Evolutionary conservation across 176 grass and related monocot species (phyloP).

Genomic region (Microstegium vimineum): DNA sequence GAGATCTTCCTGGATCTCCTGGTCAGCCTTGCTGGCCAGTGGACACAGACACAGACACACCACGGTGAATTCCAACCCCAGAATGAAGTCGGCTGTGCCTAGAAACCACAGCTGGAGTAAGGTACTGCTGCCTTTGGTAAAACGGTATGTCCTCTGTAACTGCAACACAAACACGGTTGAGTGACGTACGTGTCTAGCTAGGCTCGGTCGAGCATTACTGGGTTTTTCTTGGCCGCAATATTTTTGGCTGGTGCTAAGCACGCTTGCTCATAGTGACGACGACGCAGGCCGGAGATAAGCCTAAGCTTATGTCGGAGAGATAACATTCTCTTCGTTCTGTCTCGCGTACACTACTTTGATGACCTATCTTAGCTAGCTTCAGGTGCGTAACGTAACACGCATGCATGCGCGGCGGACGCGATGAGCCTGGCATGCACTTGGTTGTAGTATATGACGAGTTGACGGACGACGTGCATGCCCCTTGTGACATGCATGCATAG

Average conservation of each 20-base stretch:
- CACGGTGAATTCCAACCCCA: too few species aligned
- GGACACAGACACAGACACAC: background rate
- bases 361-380: too few species aligned
- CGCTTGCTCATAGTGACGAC: slow-evolving; percentile 16
- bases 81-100: too few species aligned
- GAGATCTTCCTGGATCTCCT: background rate
- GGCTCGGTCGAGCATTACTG: background rate
- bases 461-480: too few species aligned
- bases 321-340: background rate
- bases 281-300: slow-evolving; percentile 4
- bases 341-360: background rate
- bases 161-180: background rate
- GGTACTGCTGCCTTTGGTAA: too few species aligned
- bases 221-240: background rate
- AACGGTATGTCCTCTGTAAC: too few species aligned
- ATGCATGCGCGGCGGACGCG: too few species aligned
- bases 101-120: too few species aligned
- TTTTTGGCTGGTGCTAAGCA: slow-evolving; percentile 8
- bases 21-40: background rate
- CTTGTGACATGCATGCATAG: too few species aligned
- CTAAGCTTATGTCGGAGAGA: background rate
- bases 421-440: too few species aligned
- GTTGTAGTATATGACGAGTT: too few species aligned
- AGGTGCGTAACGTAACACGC: too few species aligned
- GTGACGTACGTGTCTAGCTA: background rate